Evolutionary conservation across 192 early-diverging fungal species (phyloP), one percentile per base, ranked within the genome.

Genomic region (Dispira simplex): DNA sequence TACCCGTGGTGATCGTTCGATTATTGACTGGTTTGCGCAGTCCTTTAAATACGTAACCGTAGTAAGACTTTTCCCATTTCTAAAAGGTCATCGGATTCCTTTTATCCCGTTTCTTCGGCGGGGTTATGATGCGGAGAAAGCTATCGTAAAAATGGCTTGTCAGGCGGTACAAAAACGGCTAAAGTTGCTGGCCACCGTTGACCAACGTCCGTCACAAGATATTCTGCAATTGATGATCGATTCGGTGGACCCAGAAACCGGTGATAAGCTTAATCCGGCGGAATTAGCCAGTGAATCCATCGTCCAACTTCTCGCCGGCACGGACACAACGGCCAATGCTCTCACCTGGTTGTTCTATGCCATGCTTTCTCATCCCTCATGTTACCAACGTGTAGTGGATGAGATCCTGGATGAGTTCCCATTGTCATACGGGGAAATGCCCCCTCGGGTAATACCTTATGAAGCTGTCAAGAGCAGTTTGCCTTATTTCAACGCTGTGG

Each of bases 401-500:
- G 73, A 77, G 47, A 69, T 77, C 12, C 68, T 70, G 2, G 28
- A 28, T 1, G 58, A 1, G 28, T 77, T 77, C 46, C 49, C 70
- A 1, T 13, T 27, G 12, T 12, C 54, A 18, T 62, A 47, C 27
- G 26, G 60, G 23, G 68, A 77, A 26, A 39, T 1, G 32, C 6
- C 32, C 32, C 5, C 48, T 2, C 46, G 28, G 3, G 12, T 63
- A 0, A 74, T 77, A 39, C 64, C 56, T 3, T 77, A 70, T 43
- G 62, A 57, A 9, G 68, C 71, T 46, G 68, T 65, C 56, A 72
- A 71, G 47, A 58, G 62, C 2, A 46, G 54, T 3, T 54, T 74
- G 23, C 68, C 72, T n/a, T 77, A 72, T 27, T 12, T 77, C 23
- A 70, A 74, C 23, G 75, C 72, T 0, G 71, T 71, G 46, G 71